Evolutionary conservation across 108 stramenopile genomes (phyloP).

Genomic region (Chaetoceros tenuissimus): DNA sequence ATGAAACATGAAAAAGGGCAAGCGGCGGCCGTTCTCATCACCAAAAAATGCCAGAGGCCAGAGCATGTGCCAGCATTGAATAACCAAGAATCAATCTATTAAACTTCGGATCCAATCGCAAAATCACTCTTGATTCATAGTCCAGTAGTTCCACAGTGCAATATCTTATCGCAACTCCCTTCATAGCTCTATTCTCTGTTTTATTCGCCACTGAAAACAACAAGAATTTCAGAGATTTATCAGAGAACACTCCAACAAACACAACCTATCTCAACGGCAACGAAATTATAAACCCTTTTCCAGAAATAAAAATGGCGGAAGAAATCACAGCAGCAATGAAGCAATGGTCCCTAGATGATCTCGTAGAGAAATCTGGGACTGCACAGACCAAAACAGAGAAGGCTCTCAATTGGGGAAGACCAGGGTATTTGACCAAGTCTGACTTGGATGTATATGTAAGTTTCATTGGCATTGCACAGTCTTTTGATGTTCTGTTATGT

Average conservation of each 20-base stretch:
- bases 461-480: slow-evolving; percentile 2
- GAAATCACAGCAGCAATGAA: neutral
- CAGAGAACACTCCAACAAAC: neutral
- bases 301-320: too few species aligned
- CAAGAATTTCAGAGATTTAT: neutral
- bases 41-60: too few species aligned
- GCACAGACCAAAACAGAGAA: neutral
- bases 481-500: neutral
- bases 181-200: neutral
- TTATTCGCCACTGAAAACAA: neutral
- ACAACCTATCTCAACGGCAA: neutral
- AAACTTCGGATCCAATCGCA: too few species aligned
- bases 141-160: too few species aligned
- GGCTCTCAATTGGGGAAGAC: slow-evolving; percentile 27
- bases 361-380: neutral
- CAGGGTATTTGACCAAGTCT: slow-evolving; percentile 39
- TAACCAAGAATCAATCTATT: too few species aligned
- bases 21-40: too few species aligned
- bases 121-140: too few species aligned
- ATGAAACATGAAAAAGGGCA: too few species aligned
- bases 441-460: slow-evolving; percentile 37
- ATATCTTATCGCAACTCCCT: too few species aligned
- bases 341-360: neutral
- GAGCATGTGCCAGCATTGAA: too few species aligned
- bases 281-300: too few species aligned